Conservation (phyloP, 2,329 filamentous ascomycete genomes). For the Venturia pyrina region DNA sequence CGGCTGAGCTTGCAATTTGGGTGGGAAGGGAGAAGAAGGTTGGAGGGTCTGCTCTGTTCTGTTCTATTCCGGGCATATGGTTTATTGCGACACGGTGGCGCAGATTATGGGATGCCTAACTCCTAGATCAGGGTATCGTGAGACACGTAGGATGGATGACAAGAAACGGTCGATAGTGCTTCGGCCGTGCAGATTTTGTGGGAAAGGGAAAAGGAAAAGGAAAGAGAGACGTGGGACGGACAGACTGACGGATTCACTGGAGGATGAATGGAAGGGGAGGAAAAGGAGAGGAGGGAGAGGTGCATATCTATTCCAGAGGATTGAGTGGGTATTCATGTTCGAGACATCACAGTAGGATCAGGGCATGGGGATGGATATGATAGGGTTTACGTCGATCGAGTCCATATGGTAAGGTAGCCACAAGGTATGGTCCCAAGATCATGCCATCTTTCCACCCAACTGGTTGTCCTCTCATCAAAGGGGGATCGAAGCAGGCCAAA, state of each 20-base stretch:
- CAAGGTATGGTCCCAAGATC: neutral
- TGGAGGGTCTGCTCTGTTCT: neutral
- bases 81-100: neutral
- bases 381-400: no score
- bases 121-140: neutral
- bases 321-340: no score
- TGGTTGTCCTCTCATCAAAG: neutral
- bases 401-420: neutral
- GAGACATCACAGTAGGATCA: neutral
- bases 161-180: constrained; percentile 2
- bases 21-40: neutral
- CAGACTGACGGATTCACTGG: neutral
- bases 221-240: neutral
- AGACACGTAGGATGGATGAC: neutral
- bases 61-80: neutral
- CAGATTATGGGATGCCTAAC: no score
- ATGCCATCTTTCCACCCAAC: neutral
- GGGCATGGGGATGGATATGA: neutral
- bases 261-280: no score
- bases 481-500: neutral
- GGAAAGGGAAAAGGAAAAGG: neutral
- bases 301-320: no score
- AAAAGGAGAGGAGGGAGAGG: no score
- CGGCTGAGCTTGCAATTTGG: neutral
- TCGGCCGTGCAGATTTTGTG: neutral